Evolutionary conservation across 352 stramenopile species (phyloP).

Genomic region (Albugo laibachii): DNA sequence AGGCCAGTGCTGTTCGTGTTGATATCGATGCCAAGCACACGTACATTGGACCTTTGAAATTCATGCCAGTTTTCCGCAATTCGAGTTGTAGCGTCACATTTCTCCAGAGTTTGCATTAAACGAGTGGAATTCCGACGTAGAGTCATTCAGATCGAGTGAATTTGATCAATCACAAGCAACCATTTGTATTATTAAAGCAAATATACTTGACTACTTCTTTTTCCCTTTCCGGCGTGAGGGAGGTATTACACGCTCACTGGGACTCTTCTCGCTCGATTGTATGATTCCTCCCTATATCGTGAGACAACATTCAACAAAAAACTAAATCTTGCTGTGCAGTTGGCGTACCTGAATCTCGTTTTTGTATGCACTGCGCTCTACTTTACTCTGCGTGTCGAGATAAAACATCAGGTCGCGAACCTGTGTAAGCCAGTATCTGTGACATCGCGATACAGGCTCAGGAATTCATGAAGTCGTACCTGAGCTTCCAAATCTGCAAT

Average conservation of each 20-base stretch:
- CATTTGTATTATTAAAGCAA: no score
- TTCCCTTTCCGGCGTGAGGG: no score
- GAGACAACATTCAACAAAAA: not conserved
- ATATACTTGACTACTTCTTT: no score
- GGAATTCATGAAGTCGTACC: constrained; percentile 9
- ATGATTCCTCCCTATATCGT: not conserved
- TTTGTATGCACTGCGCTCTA: constrained; percentile 53
- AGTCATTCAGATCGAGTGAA: no score
- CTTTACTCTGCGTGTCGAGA: constrained; percentile 71
- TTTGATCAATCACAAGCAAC: no score
- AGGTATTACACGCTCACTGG: no score
- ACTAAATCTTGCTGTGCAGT: not conserved
- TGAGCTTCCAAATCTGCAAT: constrained; percentile 67
- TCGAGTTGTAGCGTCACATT: no score
- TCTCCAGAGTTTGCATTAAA: no score
- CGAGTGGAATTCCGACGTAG: no score
- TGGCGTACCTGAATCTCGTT: constrained; percentile 55
- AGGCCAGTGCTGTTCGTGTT: constrained; percentile 75
- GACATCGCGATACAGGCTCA: not conserved
- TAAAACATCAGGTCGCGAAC: constrained; percentile 81
- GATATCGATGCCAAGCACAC: constrained; percentile 58
- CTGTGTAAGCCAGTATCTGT: constrained; percentile 4
- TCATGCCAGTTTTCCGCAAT: no score
- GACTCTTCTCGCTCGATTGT: no score
- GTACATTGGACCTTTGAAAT: constrained; percentile 5